These are phyloP conservation scores for Hortaea werneckii DNA, from an alignment of 2,329 filamentous ascomycete species.

Conservation along the genomic window DNA sequence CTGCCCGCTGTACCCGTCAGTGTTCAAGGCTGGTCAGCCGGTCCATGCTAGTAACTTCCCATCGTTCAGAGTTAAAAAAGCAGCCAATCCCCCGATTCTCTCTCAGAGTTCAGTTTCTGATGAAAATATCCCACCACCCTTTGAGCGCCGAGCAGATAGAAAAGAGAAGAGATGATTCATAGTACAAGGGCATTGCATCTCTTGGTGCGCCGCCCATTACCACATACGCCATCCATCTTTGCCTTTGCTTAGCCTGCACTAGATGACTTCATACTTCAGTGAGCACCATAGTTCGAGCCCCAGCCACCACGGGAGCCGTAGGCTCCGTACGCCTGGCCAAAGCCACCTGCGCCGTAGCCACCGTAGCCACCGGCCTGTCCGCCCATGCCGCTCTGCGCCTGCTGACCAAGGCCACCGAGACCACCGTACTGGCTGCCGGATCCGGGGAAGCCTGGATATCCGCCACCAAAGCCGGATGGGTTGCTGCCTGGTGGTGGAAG, in stretches of 20 bases:
- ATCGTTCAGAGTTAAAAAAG: too few species aligned
- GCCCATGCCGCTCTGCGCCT: conserved; percentile 26
- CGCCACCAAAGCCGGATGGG: conserved; percentile 46
- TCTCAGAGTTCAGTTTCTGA: too few species aligned
- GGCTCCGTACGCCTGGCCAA: conserved; percentile 25
- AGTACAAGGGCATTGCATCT: not conserved
- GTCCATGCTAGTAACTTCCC: too few species aligned
- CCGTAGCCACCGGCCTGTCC: conserved; percentile 31
- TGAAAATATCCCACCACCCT: too few species aligned
- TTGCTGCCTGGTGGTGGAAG: conserved; percentile 47
- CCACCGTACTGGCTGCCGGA: conserved; percentile 42
- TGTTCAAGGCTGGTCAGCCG: too few species aligned
- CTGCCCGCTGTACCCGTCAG: too few species aligned
- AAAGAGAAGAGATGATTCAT: conserved; percentile 2
- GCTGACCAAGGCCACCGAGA: conserved; percentile 41
- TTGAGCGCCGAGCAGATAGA: not conserved
- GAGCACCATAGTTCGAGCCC: conserved; percentile 23
- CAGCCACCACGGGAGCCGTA: conserved; percentile 24
- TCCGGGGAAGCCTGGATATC: conserved; percentile 42
- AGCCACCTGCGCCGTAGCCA: conserved; percentile 23
- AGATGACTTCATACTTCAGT: conserved; percentile 1
- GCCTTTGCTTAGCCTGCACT: not conserved
- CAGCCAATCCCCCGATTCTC: too few species aligned
- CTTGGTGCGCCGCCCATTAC: not conserved
- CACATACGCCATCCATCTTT: not conserved